Conservation (phyloP, 169 alveolate genomes). For the Cystoisospora suis region DNA sequence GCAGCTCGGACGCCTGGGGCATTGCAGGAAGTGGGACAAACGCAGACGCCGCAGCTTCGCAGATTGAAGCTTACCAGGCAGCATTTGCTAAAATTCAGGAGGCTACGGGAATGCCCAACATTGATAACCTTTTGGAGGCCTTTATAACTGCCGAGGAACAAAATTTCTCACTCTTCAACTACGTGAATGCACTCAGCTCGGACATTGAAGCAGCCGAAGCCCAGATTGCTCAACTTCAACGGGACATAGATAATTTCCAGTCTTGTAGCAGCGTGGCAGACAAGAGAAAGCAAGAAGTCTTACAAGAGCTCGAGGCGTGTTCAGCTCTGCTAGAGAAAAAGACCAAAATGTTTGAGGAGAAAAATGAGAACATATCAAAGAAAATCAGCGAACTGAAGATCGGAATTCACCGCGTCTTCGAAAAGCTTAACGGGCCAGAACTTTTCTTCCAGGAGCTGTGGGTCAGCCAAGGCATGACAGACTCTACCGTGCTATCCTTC, state of each 20-base stretch:
- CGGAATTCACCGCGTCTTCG: conserved; percentile 14
- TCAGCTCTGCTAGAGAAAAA: not conserved
- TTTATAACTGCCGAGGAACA: conserved; percentile 86
- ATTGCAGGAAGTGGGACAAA: not conserved
- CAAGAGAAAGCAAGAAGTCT: conserved; percentile 13
- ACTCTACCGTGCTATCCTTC: not conserved
- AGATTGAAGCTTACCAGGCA: conserved; percentile 73
- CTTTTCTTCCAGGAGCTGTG: conserved; percentile 24
- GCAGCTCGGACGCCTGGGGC: not conserved
- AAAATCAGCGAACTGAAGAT: not conserved
- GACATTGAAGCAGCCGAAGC: conserved; percentile 86
- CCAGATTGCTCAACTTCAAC: conserved; percentile 77
- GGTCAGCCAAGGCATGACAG: conserved; percentile 27
- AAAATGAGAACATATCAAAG: not conserved
- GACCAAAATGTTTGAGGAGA: not conserved
- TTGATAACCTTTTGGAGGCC: conserved; percentile 74
- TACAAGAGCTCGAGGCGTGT: not conserved
- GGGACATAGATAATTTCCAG: conserved; percentile 72
- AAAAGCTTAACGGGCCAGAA: not conserved
- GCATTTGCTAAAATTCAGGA: conserved; percentile 89
- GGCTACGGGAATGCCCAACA: conserved; percentile 85
- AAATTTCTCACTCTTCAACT: conserved; percentile 83
- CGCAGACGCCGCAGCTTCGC: not conserved
- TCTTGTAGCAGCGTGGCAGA: not conserved
- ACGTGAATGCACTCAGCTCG: conserved; percentile 82